phyloP scores from a whole-genome alignment of 164 flowering plant genomes.

The Vitis rotundifolia region DNA sequence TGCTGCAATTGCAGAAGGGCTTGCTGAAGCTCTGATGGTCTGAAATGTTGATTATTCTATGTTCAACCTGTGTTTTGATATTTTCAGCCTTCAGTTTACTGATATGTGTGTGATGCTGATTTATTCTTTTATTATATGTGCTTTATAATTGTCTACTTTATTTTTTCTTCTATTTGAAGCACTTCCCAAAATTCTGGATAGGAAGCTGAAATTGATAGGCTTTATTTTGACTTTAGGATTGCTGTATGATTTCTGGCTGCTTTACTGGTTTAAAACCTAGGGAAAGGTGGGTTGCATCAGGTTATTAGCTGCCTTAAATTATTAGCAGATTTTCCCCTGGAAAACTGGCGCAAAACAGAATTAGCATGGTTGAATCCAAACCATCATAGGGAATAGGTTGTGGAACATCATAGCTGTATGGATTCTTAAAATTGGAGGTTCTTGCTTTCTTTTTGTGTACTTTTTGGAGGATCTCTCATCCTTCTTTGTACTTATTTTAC shows the following conservation, averaged over 20 bases:
- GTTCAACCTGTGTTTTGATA: neutral
- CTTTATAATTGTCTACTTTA: neutral
- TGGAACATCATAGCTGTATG: too few relatives aligned
- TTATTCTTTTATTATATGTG: neutral
- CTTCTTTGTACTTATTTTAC: too few relatives aligned
- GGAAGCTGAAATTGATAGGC: neutral
- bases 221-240: neutral
- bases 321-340: neutral
- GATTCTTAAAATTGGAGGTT: too few relatives aligned
- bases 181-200: neutral
- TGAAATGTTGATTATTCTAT: constrained; percentile 3
- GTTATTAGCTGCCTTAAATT: neutral
- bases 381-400: too few relatives aligned
- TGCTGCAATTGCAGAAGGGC: constrained; percentile 94
- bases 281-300: neutral
- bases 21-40: constrained; percentile 90
- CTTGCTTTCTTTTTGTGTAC: too few relatives aligned
- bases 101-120: neutral
- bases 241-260: neutral
- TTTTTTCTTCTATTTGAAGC: neutral
- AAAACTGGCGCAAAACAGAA: too few relatives aligned
- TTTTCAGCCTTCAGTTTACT: neutral
- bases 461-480: too few relatives aligned
- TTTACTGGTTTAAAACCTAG: neutral
- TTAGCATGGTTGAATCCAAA: too few relatives aligned